Evolutionary conservation across 139 green algal genomes (phyloP), one percentile per base, ranked within the genome.

Genomic region (Dunaliella primolecta): DNA sequence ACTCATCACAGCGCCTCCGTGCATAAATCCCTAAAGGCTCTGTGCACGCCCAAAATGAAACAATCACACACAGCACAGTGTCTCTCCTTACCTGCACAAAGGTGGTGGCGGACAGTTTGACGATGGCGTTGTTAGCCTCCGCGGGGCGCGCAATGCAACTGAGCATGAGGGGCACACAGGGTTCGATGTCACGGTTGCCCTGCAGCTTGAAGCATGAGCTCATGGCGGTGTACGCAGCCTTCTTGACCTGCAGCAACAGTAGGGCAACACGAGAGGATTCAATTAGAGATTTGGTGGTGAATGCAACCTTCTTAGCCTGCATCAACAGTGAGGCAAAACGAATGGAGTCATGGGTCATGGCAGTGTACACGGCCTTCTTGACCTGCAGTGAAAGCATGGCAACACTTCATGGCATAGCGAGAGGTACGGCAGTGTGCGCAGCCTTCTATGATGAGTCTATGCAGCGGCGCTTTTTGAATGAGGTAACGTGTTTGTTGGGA

Each of bases 101-200:
- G 34, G 95, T 98, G 79, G 95, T 98, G 33, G 91, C 94, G 29
- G 88, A 90, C 80, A 98, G 93, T 92, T 96, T 95, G 90, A 94
- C 92, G 30, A 98, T 93, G 36, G 93, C 94, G 78, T 98, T 95
- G 2, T 90, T 85, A 55, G 93, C 76, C 83, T 87, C 83, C 7
- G 55, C 75, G 0, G 94, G 91, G 83, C 90, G 90, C 21, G 92
- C 91, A 83, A 98, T 97, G 86, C 89, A 97, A 55, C 86, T 85
- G 71, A 98, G 92, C 78, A 98, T 89, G 33, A 87, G 90, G 32
- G 94, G 92, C 15, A 98, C 86, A 82, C 97, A 95, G 71, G 92
- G 92, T 75, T 96, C 94, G 81, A 98, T 98, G 86, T 98, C 96
- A 25, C 91, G 84, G 94, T 98, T 98, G 87, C 93, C 94, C 36